Conservation (phyloP, 1,139 yeast genomes). For the Pichia inconspicua region DNA sequence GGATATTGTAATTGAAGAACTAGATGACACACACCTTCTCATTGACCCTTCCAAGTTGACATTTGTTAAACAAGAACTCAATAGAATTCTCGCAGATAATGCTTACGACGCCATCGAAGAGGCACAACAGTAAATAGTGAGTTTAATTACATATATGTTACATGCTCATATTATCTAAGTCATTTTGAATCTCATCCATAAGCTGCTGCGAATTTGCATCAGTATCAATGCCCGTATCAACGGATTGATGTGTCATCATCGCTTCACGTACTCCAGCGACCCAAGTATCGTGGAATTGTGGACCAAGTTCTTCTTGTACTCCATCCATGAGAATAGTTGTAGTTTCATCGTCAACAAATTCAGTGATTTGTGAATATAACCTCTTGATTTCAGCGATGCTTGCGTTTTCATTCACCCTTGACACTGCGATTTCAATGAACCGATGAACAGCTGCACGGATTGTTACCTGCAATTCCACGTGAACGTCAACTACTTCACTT, state of each 20-base stretch:
- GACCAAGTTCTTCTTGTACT: conserved; percentile 47
- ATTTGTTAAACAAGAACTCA: conserved; percentile 69
- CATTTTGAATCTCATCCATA: conserved; percentile 5
- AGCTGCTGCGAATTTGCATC: conserved; percentile 9
- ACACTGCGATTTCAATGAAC: conserved; percentile 43
- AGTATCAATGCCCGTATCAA: not conserved
- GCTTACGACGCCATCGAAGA: conserved; percentile 83
- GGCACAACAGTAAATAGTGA: conserved; percentile 18
- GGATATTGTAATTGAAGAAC: conserved; percentile 68
- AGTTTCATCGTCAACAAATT: conserved; percentile 36
- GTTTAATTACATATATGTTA: not conserved
- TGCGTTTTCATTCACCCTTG: conserved; percentile 32
- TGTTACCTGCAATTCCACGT: conserved; percentile 66
- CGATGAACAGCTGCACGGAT: conserved; percentile 63
- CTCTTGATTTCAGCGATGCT: not conserved
- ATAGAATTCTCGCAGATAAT: conserved; percentile 67
- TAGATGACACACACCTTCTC: conserved; percentile 83
- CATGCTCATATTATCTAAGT: not conserved
- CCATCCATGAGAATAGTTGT: conserved; percentile 49
- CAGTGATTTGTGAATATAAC: conserved; percentile 34
- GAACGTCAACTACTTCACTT: conserved; percentile 79
- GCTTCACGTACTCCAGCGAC: conserved; percentile 36
- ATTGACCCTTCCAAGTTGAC: conserved; percentile 72
- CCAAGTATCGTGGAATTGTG: conserved; percentile 40
- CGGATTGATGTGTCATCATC: conserved; percentile 15